Evolutionary conservation across 2,329 filamentous ascomycete genomes (phyloP), one percentile per base, ranked within the genome.

Genomic region (Dothiorella sarmentorum): DNA sequence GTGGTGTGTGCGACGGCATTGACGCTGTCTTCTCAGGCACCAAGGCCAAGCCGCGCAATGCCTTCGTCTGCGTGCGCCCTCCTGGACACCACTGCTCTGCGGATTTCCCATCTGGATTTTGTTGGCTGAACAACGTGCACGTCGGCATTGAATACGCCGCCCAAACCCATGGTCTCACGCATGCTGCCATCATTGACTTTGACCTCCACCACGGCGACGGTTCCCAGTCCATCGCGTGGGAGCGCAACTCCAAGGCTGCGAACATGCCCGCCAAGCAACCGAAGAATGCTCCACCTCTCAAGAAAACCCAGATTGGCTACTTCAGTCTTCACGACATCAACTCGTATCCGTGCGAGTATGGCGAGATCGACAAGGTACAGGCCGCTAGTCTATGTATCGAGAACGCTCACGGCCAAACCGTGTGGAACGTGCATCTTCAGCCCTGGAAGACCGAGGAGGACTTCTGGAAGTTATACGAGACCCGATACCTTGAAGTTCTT

Each of bases 261-360:
- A 78, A 75, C 15, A 78, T 86, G 38, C 72, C 84, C 35, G 72
- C 78, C 4, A 78, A 75, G 15, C 77, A 86, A 35, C 72, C 84
- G 6, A 91, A 89, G 71, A 93, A 90, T 68, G 85, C 87, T 0
- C 81, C 87, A 0, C 78, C 81, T 27, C 88, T 88, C 81, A 93
- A 93, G 75, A 94, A 90, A 76, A 86, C 88, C 0, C 87, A 88
- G 0, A 94, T 97, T 66, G 94, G 92, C 9, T 99, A 99, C 71
- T 97, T 96, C 73, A 97, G 92, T 71, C 73, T 99, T 42, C 94
- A 99, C 71, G 94, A 99, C 69, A 97, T 99, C 76, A 97, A 99
- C 74, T 97, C 93, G 0, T 99, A 95, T 68, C 94, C 95, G 0
- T 99, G 94, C 71, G 94, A 99, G 72, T 84, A 83, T 70, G 94